A percentile compares a stretch with the other conserved stretches of the same genome.
phyloP scores from a whole-genome alignment of 192 early-diverging fungal genomes.

The Ambispora gerdemannii region DNA sequence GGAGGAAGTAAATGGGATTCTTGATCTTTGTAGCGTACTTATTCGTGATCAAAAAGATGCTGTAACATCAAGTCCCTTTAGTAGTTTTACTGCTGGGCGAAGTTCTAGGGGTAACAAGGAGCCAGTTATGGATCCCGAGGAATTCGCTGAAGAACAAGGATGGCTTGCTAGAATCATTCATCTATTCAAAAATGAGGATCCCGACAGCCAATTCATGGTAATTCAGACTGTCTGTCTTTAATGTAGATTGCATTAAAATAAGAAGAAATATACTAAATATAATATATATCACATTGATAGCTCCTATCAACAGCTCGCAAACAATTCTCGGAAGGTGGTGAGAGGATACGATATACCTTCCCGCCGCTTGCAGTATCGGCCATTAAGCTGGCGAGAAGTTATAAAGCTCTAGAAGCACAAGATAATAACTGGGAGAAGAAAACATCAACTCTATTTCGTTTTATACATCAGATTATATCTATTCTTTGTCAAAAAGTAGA shows the following conservation, averaged over 20 bases:
- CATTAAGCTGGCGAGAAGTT: constrained; percentile 61
- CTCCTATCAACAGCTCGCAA: constrained; percentile 80
- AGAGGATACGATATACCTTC: constrained; percentile 89
- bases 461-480: constrained; percentile 82
- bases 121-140: constrained; percentile 75
- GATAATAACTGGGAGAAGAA: constrained; percentile 68
- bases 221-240: constrained; percentile 27
- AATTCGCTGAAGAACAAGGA: constrained; percentile 89
- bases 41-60: constrained; percentile 80
- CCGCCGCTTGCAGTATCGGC: constrained; percentile 77
- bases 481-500: constrained; percentile 67
- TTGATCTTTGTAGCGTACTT: constrained; percentile 79
- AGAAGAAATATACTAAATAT: neutral
- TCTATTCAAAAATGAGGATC: constrained; percentile 65
- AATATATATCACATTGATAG: no score
- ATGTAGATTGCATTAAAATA: neutral
- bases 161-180: constrained; percentile 79
- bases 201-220: constrained; percentile 76
- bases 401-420: constrained; percentile 46
- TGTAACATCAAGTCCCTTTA: constrained; percentile 44
- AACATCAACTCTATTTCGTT: constrained; percentile 74
- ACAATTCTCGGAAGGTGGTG: constrained; percentile 86
- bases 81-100: constrained; percentile 29
- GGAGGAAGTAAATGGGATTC: constrained; percentile 73
- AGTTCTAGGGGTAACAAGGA: neutral